Evolutionary conservation across 768 basidiomycete genomes (phyloP).

Genomic region (Termitomyces sp.): DNA sequence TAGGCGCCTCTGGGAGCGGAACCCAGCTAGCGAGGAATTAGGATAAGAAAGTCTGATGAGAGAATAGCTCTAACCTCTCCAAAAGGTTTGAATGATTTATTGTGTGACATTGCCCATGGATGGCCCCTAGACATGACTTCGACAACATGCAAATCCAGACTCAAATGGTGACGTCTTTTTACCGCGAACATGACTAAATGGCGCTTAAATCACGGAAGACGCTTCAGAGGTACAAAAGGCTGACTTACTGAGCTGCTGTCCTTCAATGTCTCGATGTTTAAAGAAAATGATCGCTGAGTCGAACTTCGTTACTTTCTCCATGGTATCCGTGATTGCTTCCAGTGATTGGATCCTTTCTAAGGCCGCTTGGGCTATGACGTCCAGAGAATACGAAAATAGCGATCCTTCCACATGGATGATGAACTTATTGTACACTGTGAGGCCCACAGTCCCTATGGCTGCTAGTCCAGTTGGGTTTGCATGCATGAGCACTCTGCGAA

Average conservation of each 20-base stretch:
- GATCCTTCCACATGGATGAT: slow-evolving; percentile 57
- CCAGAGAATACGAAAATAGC: slow-evolving; percentile 65
- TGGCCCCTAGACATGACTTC: slow-evolving; percentile 40
- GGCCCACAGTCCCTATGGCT: slow-evolving; percentile 41
- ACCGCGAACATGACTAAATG: slow-evolving; percentile 61
- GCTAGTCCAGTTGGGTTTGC: slow-evolving; percentile 48
- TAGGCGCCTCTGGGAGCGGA: slow-evolving; percentile 70
- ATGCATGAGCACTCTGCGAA: slow-evolving; percentile 49
- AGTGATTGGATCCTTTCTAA: slow-evolving; percentile 38
- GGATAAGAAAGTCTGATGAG: background rate
- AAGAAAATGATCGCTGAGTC: slow-evolving; percentile 58
- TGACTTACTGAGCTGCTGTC: slow-evolving; percentile 51
- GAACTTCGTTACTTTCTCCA: slow-evolving; percentile 56
- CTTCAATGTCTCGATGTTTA: slow-evolving; percentile 46
- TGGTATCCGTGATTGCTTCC: slow-evolving; percentile 46
- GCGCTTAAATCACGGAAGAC: background rate
- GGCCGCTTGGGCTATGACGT: slow-evolving; percentile 58
- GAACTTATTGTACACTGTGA: slow-evolving; percentile 56
- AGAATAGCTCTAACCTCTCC: slow-evolving; percentile 51
- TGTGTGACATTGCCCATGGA: slow-evolving; percentile 22
- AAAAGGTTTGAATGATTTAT: slow-evolving; percentile 51
- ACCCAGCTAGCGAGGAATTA: slow-evolving; percentile 41
- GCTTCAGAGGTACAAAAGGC: background rate
- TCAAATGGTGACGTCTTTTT: slow-evolving; percentile 56
- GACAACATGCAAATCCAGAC: slow-evolving; percentile 48